phyloP scores from a whole-genome alignment of 352 stramenopile genomes.

The Pythium insidiosum region DNA sequence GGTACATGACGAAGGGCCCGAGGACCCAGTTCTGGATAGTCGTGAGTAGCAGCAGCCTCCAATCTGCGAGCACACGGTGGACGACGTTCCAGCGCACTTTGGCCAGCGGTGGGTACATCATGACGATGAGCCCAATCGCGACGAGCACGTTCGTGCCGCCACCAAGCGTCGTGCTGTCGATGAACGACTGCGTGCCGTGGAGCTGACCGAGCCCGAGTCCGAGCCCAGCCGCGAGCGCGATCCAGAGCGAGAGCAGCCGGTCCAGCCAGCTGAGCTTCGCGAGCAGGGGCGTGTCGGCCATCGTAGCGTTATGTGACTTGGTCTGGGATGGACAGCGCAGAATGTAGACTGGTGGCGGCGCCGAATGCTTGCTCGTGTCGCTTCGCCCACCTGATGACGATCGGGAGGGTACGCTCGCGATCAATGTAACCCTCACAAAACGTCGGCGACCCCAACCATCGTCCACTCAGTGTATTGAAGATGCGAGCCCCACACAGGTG shows the following conservation, averaged over 20 bases:
- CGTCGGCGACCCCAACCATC: too few relatives aligned
- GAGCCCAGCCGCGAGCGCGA: slow-evolving; percentile 27
- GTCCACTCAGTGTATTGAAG: too few relatives aligned
- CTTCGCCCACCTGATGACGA: slow-evolving; percentile 2
- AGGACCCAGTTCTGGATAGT: slow-evolving; percentile 57
- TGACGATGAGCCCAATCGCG: slow-evolving; percentile 34
- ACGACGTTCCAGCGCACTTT: slow-evolving; percentile 48
- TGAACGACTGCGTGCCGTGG: slow-evolving; percentile 25
- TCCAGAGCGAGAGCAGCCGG: slow-evolving; percentile 54
- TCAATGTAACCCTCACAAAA: background rate
- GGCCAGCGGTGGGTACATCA: slow-evolving; percentile 61
- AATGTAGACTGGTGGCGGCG: background rate
- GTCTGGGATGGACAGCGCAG: background rate
- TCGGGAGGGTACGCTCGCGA: slow-evolving; percentile 4
- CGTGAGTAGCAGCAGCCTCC: slow-evolving; percentile 38
- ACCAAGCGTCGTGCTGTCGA: slow-evolving; percentile 36
- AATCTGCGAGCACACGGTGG: slow-evolving; percentile 29
- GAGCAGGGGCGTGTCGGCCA: too few relatives aligned
- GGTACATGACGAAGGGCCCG: slow-evolving; percentile 45
- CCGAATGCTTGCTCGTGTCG: background rate
- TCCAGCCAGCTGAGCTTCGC: slow-evolving; percentile 36
- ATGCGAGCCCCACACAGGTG: too few relatives aligned
- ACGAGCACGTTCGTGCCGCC: slow-evolving; percentile 49
- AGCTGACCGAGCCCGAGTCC: slow-evolving; percentile 41
- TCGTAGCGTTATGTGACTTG: too few relatives aligned